These are phyloP conservation scores for Naganishia sp. DNA, from an alignment of 1,284 basidiomycete genomes.

Conservation along the genomic window DNA sequence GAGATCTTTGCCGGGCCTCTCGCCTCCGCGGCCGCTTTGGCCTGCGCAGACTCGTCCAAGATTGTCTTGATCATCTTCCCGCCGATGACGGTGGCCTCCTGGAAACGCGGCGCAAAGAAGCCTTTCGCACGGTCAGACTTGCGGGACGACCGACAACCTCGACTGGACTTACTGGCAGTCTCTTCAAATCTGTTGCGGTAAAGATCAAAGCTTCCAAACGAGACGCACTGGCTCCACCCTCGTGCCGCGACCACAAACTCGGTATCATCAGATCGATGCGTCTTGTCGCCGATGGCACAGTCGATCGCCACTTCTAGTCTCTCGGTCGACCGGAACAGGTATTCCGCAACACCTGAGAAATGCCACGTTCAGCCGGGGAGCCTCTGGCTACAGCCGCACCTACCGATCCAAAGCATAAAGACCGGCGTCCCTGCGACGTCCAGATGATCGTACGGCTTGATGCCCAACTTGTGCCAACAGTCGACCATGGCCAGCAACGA, in stretches of 20 bases:
- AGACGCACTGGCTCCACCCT: slow-evolving; percentile 96
- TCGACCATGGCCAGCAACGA: slow-evolving; percentile 98
- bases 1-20: neutral
- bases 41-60: slow-evolving; percentile 43
- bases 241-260: slow-evolving; percentile 93
- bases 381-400: slow-evolving; percentile 27
- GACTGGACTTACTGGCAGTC: slow-evolving; percentile 60
- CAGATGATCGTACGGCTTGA: slow-evolving; percentile 89
- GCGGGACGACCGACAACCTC: neutral
- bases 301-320: slow-evolving; percentile 71
- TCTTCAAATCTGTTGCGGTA: slow-evolving; percentile 80
- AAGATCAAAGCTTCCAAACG: slow-evolving; percentile 87
- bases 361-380: neutral
- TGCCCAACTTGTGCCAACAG: slow-evolving; percentile 86
- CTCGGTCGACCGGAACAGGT: slow-evolving; percentile 73
- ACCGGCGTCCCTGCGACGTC: slow-evolving; percentile 93
- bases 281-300: slow-evolving; percentile 75
- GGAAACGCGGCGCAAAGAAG: slow-evolving; percentile 88
- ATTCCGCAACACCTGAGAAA: slow-evolving; percentile 75
- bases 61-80: slow-evolving; percentile 90
- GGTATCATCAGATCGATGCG: slow-evolving; percentile 83
- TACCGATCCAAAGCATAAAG: slow-evolving; percentile 90
- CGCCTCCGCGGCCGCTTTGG: slow-evolving; percentile 21
- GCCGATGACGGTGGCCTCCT: slow-evolving; percentile 78
- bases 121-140: slow-evolving; percentile 35